These are phyloP conservation scores for Crithidia expoeki DNA, from an alignment of 208 protist genomes.

Conservation along the genomic window DNA sequence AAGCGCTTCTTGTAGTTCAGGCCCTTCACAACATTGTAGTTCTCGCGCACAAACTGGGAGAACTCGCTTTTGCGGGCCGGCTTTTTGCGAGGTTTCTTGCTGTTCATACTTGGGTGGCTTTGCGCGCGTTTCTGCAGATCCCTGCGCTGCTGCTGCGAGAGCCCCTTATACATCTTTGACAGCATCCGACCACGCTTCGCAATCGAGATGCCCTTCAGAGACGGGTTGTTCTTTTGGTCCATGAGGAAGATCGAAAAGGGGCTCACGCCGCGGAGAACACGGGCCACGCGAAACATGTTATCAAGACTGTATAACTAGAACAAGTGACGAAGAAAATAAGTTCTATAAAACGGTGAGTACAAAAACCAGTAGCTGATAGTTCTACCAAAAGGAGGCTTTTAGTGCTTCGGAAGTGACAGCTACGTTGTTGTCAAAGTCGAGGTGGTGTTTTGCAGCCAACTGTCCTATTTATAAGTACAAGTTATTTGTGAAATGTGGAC, in stretches of 20 bases:
- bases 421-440: too few relatives aligned
- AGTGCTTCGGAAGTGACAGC: too few relatives aligned
- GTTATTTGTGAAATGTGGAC: too few relatives aligned
- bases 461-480: too few relatives aligned
- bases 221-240: constrained; percentile 88
- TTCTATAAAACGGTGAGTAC: neutral
- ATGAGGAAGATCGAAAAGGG: constrained; percentile 90
- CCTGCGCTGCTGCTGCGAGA: constrained; percentile 56
- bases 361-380: too few relatives aligned
- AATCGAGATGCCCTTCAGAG: constrained; percentile 70
- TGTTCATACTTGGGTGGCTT: constrained; percentile 58
- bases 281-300: constrained; percentile 68
- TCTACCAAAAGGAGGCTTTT: too few relatives aligned
- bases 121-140: constrained; percentile 69
- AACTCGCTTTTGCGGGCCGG: constrained; percentile 46
- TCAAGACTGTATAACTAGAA: neutral
- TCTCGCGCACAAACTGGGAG: constrained; percentile 72
- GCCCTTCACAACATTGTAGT: constrained; percentile 73
- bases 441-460: too few relatives aligned
- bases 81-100: constrained; percentile 23
- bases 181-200: constrained; percentile 63
- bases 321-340: neutral
- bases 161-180: constrained; percentile 86
- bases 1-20: constrained; percentile 78
- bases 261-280: constrained; percentile 70